Evolutionary conservation across 345 rosid genomes (phyloP), one percentile per base, ranked within the genome.

Genomic region (Geranium brycei): DNA sequence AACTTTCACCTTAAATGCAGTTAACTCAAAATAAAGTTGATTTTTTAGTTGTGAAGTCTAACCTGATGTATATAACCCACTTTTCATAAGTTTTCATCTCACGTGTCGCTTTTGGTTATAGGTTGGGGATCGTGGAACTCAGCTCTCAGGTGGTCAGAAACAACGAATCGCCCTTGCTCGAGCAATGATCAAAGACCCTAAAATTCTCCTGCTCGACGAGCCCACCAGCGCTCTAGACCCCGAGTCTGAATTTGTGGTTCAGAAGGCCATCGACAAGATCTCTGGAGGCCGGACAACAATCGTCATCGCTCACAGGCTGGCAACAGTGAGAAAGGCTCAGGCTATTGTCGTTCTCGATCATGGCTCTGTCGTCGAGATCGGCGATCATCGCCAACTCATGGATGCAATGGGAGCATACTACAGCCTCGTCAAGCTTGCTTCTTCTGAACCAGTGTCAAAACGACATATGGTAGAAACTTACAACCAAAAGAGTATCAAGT

Each of bases 101-200:
- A 23, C 28, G 2, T 23, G 28, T 23, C 28, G 28, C 28, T 23
- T 23, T 23, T 60, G 35, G 5, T 65, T 5, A 41, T 73, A 86
- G 87, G 91, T 82, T 13, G 91, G 88, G 38, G 87, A 81, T 4
- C 71, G 74, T 53, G 91, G 87, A 66, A 79, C 81, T 17, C 76
- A 77, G 41, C 75, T 85, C 53, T 86, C 93, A 0, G 96, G 96
- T 0, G 95, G 97, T 3, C 97, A 91, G 57, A 91, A 91, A 64
- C 97, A 91, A 74, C 66, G 97, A 64, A 81, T 91, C 19, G 93
- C 98, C 0, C 75, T 91, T 4, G 96, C 88, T 66, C 73, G 86
- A 31, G 85, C 86, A 17, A 77, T 86, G 80, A 77, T 83, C 63
- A 86, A 86, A 71, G 80, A 86, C 15, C 91, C 85, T 17, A 71